phyloP scores from a whole-genome alignment of 257 asterid species.

The Fraxinus cuspidata region DNA sequence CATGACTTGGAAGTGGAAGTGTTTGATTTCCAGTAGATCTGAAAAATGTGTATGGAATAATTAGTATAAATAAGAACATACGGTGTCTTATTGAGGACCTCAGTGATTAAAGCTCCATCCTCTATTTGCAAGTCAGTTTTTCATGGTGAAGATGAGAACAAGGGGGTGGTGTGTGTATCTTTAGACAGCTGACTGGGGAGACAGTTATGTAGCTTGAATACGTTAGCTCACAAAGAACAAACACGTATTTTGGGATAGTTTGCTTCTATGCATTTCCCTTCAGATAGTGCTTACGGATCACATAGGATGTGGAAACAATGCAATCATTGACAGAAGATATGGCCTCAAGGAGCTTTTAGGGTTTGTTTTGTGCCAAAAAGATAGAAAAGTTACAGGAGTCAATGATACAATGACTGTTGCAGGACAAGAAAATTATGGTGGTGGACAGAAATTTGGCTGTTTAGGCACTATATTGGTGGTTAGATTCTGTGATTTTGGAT shows the following conservation, averaged over 20 bases:
- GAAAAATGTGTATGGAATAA: no score
- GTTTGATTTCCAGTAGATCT: no score
- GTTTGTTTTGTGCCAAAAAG: not conserved
- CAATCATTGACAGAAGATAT: not conserved
- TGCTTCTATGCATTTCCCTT: not conserved
- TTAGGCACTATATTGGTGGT: not conserved
- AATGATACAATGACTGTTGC: not conserved
- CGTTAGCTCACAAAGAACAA: not conserved
- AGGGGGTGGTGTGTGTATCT: no score
- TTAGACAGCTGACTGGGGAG: not conserved
- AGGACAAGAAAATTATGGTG: not conserved
- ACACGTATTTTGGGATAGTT: not conserved
- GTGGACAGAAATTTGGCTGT: not conserved
- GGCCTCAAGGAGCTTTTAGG: not conserved
- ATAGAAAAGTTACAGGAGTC: not conserved
- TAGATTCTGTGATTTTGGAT: not conserved
- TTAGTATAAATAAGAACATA: no score
- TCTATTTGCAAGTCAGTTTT: no score
- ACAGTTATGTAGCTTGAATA: not conserved
- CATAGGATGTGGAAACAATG: not conserved
- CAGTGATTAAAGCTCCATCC: no score
- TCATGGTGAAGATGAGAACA: no score
- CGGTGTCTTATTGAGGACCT: no score
- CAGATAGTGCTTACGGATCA: not conserved
- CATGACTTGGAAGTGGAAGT: not conserved